Conservation (phyloP, 208 protist species). For the Novymonas esmeraldas region DNA sequence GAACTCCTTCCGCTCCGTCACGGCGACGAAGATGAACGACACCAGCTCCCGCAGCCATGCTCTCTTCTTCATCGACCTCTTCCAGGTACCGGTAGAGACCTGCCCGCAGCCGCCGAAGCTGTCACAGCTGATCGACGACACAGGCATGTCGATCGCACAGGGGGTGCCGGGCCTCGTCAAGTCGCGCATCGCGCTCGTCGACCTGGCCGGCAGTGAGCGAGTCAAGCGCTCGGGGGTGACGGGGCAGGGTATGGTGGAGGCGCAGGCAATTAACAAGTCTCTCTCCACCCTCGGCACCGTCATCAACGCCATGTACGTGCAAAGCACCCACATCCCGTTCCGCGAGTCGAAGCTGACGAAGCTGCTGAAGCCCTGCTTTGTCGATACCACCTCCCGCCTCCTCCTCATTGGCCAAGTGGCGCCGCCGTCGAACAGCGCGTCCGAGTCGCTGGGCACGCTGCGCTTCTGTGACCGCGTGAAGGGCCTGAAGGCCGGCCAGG, state of each 20-base stretch:
- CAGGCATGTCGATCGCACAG: slow-evolving; percentile 35
- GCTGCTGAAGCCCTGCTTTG: slow-evolving; percentile 85
- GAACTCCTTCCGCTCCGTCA: slow-evolving; percentile 76
- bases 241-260: slow-evolving; percentile 88
- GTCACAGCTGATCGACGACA: slow-evolving; percentile 57
- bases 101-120: slow-evolving; percentile 36
- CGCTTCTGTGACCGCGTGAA: slow-evolving; percentile 92
- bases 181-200: slow-evolving; percentile 95
- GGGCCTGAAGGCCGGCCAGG: slow-evolving; percentile 68
- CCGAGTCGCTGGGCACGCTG: slow-evolving; percentile 82
- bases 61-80: slow-evolving; percentile 90
- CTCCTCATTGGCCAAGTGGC: slow-evolving; percentile 89
- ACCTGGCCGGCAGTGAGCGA: slow-evolving; percentile 95
- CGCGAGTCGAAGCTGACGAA: slow-evolving; percentile 94
- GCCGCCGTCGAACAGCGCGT: slow-evolving; percentile 55
- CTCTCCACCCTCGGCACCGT: slow-evolving; percentile 84
- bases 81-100: slow-evolving; percentile 46
- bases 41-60: slow-evolving; percentile 90
- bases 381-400: slow-evolving; percentile 61
- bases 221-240: slow-evolving; percentile 89
- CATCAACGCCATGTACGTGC: slow-evolving; percentile 87
- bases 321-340: slow-evolving; percentile 83
- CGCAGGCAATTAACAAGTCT: slow-evolving; percentile 92
- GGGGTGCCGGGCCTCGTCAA: slow-evolving; percentile 76
- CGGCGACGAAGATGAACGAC: slow-evolving; percentile 92